These are phyloP conservation scores for Dothistroma pini DNA, from an alignment of 2,329 filamentous ascomycete genomes.

Conservation along the genomic window DNA sequence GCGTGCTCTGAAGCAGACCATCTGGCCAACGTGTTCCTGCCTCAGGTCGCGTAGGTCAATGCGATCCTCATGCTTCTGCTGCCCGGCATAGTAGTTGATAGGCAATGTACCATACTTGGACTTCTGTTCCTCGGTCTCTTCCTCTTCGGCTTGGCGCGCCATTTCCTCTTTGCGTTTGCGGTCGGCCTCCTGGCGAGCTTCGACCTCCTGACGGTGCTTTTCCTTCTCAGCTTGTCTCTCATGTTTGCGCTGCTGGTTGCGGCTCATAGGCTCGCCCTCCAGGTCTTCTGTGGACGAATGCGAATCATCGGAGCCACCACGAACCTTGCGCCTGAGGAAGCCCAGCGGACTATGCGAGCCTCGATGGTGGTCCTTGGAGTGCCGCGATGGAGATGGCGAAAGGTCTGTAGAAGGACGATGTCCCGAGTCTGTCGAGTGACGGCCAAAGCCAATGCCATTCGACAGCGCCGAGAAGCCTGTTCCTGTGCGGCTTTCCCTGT, in stretches of 20 bases:
- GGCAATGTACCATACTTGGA: conserved; percentile 56
- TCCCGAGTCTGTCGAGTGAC: conserved; percentile 18
- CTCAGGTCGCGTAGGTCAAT: conserved; percentile 52
- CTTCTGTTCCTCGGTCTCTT: conserved; percentile 57
- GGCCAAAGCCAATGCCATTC: conserved; percentile 22
- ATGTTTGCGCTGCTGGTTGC: conserved; percentile 49
- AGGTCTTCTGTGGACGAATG: conserved; percentile 36
- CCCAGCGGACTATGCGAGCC: conserved; percentile 34
- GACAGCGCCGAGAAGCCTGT: conserved; percentile 27
- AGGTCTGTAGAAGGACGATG: conserved; percentile 18
- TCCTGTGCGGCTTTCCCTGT: conserved; percentile 12
- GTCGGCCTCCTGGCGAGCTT: conserved; percentile 44
- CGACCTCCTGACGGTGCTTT: conserved; percentile 42
- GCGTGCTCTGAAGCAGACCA: conserved; percentile 65
- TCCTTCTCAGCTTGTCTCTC: conserved; percentile 45
- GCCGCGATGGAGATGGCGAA: conserved; percentile 20
- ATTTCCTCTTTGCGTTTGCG: conserved; percentile 47
- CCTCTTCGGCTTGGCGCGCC: conserved; percentile 46
- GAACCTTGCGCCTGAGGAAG: conserved; percentile 32
- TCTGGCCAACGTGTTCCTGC: conserved; percentile 52
- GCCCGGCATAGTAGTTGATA: conserved; percentile 56
- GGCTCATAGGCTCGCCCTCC: conserved; percentile 49
- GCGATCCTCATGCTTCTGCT: conserved; percentile 47
- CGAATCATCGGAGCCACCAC: conserved; percentile 31
- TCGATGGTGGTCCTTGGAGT: conserved; percentile 29